Evolutionary conservation across 148 eudicot genomes (phyloP).

Genomic region (Cornus kousa): DNA sequence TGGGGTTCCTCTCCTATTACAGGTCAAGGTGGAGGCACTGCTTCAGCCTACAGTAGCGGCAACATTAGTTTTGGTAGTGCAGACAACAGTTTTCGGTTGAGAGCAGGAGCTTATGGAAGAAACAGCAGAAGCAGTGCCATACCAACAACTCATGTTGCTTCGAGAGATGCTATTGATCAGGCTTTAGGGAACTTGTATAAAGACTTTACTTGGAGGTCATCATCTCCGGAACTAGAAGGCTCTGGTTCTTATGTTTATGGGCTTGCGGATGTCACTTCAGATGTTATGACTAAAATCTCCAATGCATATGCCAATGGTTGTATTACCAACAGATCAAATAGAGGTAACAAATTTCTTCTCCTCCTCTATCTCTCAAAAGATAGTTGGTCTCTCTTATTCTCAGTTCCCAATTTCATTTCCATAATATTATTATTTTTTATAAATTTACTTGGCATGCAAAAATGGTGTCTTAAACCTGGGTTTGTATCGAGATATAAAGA

Average conservation of each 20-base stretch:
- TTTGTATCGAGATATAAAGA: constrained; percentile 26
- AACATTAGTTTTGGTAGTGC: constrained; percentile 38
- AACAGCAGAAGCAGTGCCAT: constrained; percentile 32
- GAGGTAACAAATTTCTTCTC: constrained; percentile 48
- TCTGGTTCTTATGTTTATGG: constrained; percentile 61
- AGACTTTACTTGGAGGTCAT: constrained; percentile 62
- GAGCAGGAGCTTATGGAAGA: constrained; percentile 41
- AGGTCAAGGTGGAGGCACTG: constrained; percentile 45
- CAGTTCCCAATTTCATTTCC: constrained; percentile 23
- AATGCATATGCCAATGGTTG: constrained; percentile 77
- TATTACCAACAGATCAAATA: constrained; percentile 59
- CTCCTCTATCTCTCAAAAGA: neutral
- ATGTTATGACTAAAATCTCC: constrained; percentile 58
- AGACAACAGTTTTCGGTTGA: constrained; percentile 36
- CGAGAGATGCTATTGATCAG: constrained; percentile 51
- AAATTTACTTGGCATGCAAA: neutral
- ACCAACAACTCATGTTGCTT: constrained; percentile 39
- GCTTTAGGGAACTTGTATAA: constrained; percentile 44
- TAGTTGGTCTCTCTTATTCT: neutral
- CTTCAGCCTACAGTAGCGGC: constrained; percentile 35
- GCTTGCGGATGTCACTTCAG: constrained; percentile 56
- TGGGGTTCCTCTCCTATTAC: constrained; percentile 68
- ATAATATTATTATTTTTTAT: neutral
- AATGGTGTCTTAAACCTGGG: neutral
- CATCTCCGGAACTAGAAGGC: constrained; percentile 59